These are phyloP conservation scores for Lyophyllum shimeji DNA, from an alignment of 768 basidiomycete genomes.

Conservation along the genomic window DNA sequence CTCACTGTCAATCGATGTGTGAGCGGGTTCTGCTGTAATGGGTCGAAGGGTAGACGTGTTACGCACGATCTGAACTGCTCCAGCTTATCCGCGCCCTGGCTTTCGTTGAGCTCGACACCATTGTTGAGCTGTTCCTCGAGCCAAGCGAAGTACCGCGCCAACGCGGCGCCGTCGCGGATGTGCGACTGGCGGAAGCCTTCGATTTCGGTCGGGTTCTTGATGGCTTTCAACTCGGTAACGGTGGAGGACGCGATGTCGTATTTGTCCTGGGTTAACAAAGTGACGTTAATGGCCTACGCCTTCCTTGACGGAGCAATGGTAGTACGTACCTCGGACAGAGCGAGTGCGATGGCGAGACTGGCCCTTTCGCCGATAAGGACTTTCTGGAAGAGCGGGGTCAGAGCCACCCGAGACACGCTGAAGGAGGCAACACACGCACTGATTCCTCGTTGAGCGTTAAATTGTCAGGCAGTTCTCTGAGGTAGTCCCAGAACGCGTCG, in stretches of 20 bases:
- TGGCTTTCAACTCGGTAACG: slow-evolving; percentile 74
- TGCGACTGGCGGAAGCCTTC: slow-evolving; percentile 90
- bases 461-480: slow-evolving; percentile 46
- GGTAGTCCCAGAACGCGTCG: slow-evolving; percentile 59
- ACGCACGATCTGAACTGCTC: slow-evolving; percentile 81
- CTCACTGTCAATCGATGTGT: slow-evolving; percentile 46
- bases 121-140: slow-evolving; percentile 77
- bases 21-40: neutral
- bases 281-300: neutral
- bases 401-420: neutral
- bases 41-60: neutral
- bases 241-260: slow-evolving; percentile 67
- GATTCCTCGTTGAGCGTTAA: slow-evolving; percentile 32
- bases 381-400: slow-evolving; percentile 41
- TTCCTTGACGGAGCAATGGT: too few species aligned
- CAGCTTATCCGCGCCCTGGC: slow-evolving; percentile 75
- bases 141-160: slow-evolving; percentile 93
- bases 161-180: slow-evolving; percentile 85
- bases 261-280: slow-evolving; percentile 42
- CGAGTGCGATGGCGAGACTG: slow-evolving; percentile 79
- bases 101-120: slow-evolving; percentile 69
- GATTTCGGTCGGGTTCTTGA: slow-evolving; percentile 80
- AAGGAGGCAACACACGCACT: slow-evolving; percentile 24
- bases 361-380: slow-evolving; percentile 77
- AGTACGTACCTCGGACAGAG: slow-evolving; percentile 70